Evolutionary conservation across 2,329 filamentous ascomycete species (phyloP), one percentile per base, ranked within the genome.

Genomic region (Alternaria atra): DNA sequence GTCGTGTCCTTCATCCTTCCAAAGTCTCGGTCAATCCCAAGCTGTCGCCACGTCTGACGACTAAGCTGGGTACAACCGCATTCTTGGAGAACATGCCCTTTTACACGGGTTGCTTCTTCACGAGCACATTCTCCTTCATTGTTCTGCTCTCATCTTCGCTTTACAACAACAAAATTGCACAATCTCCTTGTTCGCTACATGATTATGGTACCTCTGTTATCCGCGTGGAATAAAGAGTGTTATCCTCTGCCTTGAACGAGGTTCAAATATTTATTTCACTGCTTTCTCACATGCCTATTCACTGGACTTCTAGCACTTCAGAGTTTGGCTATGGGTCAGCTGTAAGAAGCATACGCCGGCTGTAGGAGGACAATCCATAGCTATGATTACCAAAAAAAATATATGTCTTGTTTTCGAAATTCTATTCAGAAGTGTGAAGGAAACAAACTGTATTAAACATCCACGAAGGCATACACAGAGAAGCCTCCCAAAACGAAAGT

Each of bases 31-130:
- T 51, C 52, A 46, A 43, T 10, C 30, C 43, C 27, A 34, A 56
- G 47, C 54, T 43, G 58, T 58, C 48, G 48, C 55, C 43, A 58
- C 53, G n/a, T 46, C 42, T 47, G 23, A 48, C 54, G 54, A 48
- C 42, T 40, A 37, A 34, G 40, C 40, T 30, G 23, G 40, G 53
- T n/a, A 47, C 47, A 23, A 42, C 47, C 23, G 37, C 12, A 35
- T 39, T 48, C 27, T 44, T 53, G 27, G 4, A 34, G 5, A 5
- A 37, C 23, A 52, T 25, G 10, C 39, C 37, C 23, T 53, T 1
- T 37, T 20, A 20, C 29, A 43, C 29, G 44, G 25, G 30, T 20
- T 37, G 20, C 25, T 20, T 50, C 10, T 51, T 25, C 4, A 15
- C 40, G 44, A 30, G 29, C 40, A 50, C 46, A 34, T 25, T 35